These are phyloP conservation scores for Eutrema japonicum DNA, from an alignment of 345 rosid species.

Conservation along the genomic window DNA sequence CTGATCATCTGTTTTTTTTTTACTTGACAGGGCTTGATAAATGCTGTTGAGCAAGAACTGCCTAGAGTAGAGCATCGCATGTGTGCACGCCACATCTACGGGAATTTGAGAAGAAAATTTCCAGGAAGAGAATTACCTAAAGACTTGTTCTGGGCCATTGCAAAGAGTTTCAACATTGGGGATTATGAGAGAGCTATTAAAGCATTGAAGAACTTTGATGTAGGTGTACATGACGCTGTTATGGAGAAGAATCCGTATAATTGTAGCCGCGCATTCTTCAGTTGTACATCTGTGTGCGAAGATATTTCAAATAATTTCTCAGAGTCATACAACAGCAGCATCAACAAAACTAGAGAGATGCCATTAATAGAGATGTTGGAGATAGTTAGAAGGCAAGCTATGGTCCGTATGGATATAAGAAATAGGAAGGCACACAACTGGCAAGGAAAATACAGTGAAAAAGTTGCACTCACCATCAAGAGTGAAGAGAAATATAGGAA, in stretches of 20 bases:
- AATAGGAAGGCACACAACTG: neutral
- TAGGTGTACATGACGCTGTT: neutral
- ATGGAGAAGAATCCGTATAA: neutral
- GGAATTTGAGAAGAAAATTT: neutral
- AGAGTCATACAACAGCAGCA: neutral
- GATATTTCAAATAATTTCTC: neutral
- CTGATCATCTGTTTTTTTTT: no score
- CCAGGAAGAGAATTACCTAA: neutral
- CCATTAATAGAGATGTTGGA: neutral
- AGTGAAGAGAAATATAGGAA: neutral
- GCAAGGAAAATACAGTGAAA: neutral
- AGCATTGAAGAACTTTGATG: neutral
- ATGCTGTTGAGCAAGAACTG: neutral
- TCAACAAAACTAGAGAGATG: neutral
- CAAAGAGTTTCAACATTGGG: neutral
- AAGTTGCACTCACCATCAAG: neutral
- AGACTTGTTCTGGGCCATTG: neutral
- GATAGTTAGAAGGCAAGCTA: neutral
- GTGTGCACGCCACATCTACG: neutral
- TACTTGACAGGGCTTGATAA: neutral
- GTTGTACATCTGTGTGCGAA: neutral
- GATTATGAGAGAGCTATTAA: neutral
- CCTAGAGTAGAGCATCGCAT: neutral
- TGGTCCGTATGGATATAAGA: neutral
- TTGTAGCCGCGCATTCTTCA: neutral